Conservation (phyloP, 1,139 yeast species). For the Geotrichum restrictum region DNA sequence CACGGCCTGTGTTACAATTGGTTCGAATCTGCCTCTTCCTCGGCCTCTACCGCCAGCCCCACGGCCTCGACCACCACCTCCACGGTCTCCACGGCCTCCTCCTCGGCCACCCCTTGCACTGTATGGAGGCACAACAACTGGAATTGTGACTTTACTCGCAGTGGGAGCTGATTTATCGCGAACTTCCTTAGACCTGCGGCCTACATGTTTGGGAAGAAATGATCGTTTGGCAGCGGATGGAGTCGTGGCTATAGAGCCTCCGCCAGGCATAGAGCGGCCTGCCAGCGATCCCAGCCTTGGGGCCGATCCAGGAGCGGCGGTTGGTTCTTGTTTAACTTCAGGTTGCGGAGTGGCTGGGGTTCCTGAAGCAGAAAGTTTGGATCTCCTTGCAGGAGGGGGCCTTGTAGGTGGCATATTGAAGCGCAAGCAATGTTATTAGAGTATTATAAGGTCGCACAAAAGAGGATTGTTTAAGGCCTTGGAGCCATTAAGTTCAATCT, state of each 20-base stretch:
- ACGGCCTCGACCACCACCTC: constrained; percentile 21
- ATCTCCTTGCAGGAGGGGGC: constrained; percentile 18
- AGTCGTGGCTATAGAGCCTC: constrained; percentile 7
- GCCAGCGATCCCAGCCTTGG: constrained; percentile 16
- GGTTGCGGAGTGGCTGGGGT: background rate
- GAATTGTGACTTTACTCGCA: constrained; percentile 38
- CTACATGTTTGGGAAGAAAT: constrained; percentile 81
- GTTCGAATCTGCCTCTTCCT: constrained; percentile 38
- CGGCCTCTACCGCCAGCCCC: constrained; percentile 30
- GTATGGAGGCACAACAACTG: constrained; percentile 30
- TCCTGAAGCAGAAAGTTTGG: background rate
- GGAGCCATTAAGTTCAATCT: background rate
- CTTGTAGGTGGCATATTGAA: constrained; percentile 17
- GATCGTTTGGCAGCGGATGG: constrained; percentile 45
- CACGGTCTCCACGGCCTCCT: constrained; percentile 24
- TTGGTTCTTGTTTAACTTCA: background rate
- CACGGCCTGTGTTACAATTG: constrained; percentile 33
- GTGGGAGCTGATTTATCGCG: constrained; percentile 71
- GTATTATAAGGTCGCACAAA: background rate
- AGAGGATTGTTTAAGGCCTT: background rate
- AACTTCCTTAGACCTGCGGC: constrained; percentile 76
- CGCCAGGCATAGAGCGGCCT: constrained; percentile 17
- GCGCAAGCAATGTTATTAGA: background rate
- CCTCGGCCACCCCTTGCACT: constrained; percentile 18
- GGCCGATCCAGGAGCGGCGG: background rate